Conservation (phyloP, 2,329 filamentous ascomycete genomes). For the Clonostachys solani region DNA sequence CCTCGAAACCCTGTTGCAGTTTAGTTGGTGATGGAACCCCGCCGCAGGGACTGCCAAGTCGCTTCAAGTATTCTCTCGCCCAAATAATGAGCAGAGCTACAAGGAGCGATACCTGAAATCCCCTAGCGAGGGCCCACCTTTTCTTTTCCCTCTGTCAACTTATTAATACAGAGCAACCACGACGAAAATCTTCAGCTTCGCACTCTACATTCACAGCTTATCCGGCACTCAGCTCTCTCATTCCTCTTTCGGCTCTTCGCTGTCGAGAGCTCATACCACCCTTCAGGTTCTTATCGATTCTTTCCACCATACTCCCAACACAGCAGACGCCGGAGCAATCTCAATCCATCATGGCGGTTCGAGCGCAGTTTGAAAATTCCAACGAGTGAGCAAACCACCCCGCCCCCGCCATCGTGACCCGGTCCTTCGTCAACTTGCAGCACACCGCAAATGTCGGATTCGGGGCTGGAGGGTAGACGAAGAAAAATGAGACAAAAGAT, state of each 20-base stretch:
- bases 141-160: no score
- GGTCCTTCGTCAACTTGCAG: not conserved
- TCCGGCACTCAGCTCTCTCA: not conserved
- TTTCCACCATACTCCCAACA: not conserved
- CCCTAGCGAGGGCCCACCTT: no score
- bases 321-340: not conserved
- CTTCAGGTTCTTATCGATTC: not conserved
- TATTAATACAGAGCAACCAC: no score
- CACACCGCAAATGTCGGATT: no score
- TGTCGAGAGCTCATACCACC: not conserved
- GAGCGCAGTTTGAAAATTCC: slow-evolving; percentile 81
- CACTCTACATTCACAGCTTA: not conserved
- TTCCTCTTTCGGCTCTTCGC: not conserved
- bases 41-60: no score
- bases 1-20: no score
- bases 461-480: no score
- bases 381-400: slow-evolving; percentile 66
- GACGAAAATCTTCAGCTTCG: not conserved
- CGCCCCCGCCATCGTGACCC: slow-evolving; percentile 10
- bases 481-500: no score
- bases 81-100: no score
- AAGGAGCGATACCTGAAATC: no score
- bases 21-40: no score
- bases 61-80: no score
- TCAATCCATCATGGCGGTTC: slow-evolving; percentile 53